These are phyloP conservation scores for Pseudogymnoascus sp. DNA, from an alignment of 2,329 filamentous ascomycete genomes.

Conservation along the genomic window DNA sequence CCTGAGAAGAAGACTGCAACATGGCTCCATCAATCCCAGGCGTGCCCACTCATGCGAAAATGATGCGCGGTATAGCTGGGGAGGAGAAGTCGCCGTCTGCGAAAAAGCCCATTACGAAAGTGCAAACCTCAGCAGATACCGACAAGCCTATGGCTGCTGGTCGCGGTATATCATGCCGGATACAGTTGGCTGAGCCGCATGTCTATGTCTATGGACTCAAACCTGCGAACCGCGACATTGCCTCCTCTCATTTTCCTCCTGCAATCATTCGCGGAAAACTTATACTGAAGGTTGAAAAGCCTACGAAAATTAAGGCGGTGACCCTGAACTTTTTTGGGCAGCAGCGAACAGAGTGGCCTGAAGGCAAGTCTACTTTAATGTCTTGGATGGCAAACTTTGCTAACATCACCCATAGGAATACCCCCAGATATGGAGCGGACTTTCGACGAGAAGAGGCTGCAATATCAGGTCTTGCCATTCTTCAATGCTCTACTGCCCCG, in stretches of 20 bases:
- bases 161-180: conserved; percentile 66
- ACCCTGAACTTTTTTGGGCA: conserved; percentile 79
- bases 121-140: conserved; percentile 39
- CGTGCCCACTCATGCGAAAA: background rate
- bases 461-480: conserved; percentile 84
- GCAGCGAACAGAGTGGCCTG: conserved; percentile 90
- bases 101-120: conserved; percentile 29
- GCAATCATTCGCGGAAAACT: conserved; percentile 81
- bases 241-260: conserved; percentile 37
- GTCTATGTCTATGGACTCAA: conserved; percentile 75
- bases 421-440: conserved; percentile 79
- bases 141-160: conserved; percentile 66
- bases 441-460: conserved; percentile 75
- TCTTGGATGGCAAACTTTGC: background rate
- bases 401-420: conserved; percentile 49
- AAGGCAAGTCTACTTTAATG: conserved; percentile 52
- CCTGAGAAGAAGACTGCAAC: background rate
- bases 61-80: conserved; percentile 3
- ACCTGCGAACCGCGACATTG: conserved; percentile 49
- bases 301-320: conserved; percentile 86
- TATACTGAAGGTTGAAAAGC: conserved; percentile 75
- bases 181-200: conserved; percentile 71
- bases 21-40: conserved; percentile 6
- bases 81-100: conserved; percentile 31
- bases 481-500: conserved; percentile 71